Percentiles rank a stretch among this genome's conserved stretches.
Evolutionary conservation across 2,329 filamentous ascomycete species (phyloP).

Genomic region (Epichloe sylvatica): DNA sequence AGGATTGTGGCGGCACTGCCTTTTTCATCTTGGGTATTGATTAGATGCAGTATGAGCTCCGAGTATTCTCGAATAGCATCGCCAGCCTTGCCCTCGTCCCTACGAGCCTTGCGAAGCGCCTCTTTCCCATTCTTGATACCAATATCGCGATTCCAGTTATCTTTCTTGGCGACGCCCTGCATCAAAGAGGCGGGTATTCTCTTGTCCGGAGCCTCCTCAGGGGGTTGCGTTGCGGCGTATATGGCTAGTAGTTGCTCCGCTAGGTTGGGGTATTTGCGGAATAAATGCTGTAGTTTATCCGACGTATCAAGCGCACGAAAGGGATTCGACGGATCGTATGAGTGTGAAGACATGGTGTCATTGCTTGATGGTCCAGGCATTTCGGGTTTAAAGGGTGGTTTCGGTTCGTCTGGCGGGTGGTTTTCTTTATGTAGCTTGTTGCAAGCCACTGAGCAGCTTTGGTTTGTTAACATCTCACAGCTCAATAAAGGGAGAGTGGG

Average conservation of each 20-base stretch:
- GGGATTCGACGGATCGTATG: slow-evolving; percentile 24
- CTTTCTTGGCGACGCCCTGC: slow-evolving; percentile 21
- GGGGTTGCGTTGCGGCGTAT: slow-evolving; percentile 36
- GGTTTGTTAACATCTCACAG: background rate
- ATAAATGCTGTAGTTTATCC: slow-evolving; percentile 35
- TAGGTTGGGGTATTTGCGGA: slow-evolving; percentile 38
- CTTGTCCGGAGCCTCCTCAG: slow-evolving; percentile 16
- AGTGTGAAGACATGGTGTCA: background rate
- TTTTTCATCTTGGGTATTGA: slow-evolving; percentile 20
- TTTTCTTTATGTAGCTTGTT: slow-evolving; percentile 37
- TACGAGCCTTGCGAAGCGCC: slow-evolving; percentile 36
- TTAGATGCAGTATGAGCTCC: slow-evolving; percentile 38
- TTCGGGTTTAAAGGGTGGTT: slow-evolving; percentile 10
- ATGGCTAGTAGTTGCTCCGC: slow-evolving; percentile 33
- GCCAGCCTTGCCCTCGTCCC: slow-evolving; percentile 37
- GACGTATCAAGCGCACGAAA: slow-evolving; percentile 39
- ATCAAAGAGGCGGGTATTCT: slow-evolving; percentile 21
- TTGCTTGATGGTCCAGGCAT: slow-evolving; percentile 2
- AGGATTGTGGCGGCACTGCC: slow-evolving; percentile 24
- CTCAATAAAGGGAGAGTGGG: too few species aligned
- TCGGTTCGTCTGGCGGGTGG: slow-evolving; percentile 28
- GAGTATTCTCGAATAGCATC: slow-evolving; percentile 48
- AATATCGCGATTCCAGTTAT: slow-evolving; percentile 43
- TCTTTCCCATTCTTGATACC: slow-evolving; percentile 43
- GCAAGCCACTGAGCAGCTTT: slow-evolving; percentile 46